Percentiles rank a stretch among this genome's conserved stretches.
Conservation (phyloP, 139 green algal species). For the Micromonas pusilla region DNA sequence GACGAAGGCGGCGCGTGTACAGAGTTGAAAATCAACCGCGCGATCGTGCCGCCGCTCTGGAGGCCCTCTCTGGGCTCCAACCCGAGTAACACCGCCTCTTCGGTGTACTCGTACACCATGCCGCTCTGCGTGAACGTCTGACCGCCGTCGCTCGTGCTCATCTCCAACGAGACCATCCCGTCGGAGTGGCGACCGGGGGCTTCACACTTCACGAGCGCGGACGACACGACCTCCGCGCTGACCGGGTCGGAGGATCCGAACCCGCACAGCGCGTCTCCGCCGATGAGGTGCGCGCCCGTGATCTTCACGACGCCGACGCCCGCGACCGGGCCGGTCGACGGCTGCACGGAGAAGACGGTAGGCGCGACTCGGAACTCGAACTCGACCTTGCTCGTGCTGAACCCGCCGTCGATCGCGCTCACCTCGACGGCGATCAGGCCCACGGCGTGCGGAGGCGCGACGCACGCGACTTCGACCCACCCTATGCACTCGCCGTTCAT, state of each 20-base stretch:
- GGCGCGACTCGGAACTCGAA: background rate
- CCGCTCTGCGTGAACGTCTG: background rate
- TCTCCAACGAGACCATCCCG: background rate
- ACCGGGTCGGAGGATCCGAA: background rate
- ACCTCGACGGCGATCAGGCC: conserved; percentile 7
- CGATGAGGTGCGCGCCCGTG: background rate
- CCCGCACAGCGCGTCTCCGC: background rate
- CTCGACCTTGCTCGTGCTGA: conserved; percentile 7
- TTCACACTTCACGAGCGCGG: background rate
- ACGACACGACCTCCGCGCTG: background rate
- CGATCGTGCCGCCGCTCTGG: background rate
- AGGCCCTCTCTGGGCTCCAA: background rate
- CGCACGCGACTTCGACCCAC: background rate
- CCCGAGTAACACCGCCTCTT: background rate
- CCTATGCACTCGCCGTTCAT: background rate
- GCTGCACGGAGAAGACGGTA: background rate
- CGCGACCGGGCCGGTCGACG: background rate
- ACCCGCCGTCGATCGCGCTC: background rate
- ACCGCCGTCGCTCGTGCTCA: background rate
- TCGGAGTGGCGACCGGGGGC: no score
- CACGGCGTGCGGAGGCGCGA: background rate
- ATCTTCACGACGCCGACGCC: conserved; percentile 13
- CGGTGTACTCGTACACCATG: background rate
- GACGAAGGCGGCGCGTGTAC: background rate
- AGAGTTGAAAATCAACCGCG: background rate